Evolutionary conservation across 129 eudicot species (phyloP).

Genomic region (Flaveria bidentis): DNA sequence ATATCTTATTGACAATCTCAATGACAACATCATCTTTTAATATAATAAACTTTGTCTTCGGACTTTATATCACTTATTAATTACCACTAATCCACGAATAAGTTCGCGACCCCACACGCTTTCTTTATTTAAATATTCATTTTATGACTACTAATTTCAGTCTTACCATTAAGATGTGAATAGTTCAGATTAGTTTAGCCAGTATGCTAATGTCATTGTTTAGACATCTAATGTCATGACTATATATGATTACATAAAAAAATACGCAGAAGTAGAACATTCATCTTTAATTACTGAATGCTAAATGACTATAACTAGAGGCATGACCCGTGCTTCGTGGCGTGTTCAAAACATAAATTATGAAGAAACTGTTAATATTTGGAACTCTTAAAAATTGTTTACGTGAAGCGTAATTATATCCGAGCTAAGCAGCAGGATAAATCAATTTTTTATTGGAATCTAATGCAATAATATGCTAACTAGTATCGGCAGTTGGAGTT

Average conservation of each 20-base stretch:
- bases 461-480: too few species aligned
- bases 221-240: neutral
- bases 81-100: conserved; percentile 35
- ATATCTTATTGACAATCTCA: conserved; percentile 37
- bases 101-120: conserved; percentile 44
- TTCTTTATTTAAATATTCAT: conserved; percentile 25
- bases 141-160: neutral
- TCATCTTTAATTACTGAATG: too few species aligned
- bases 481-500: too few species aligned
- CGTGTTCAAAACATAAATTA: too few species aligned
- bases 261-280: neutral
- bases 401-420: too few species aligned
- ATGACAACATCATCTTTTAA: conserved; percentile 33
- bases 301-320: too few species aligned
- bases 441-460: too few species aligned
- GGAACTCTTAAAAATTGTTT: too few species aligned
- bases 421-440: too few species aligned
- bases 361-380: too few species aligned
- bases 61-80: conserved; percentile 33
- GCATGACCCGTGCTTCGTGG: too few species aligned
- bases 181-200: neutral
- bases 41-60: conserved; percentile 39
- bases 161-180: neutral
- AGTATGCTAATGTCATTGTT: neutral
- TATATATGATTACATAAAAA: neutral